A percentile compares a stretch with the other conserved stretches of the same genome.
Evolutionary conservation across 805 yeast genomes (phyloP).

Genomic region (Torulaspora delbrueckii): DNA sequence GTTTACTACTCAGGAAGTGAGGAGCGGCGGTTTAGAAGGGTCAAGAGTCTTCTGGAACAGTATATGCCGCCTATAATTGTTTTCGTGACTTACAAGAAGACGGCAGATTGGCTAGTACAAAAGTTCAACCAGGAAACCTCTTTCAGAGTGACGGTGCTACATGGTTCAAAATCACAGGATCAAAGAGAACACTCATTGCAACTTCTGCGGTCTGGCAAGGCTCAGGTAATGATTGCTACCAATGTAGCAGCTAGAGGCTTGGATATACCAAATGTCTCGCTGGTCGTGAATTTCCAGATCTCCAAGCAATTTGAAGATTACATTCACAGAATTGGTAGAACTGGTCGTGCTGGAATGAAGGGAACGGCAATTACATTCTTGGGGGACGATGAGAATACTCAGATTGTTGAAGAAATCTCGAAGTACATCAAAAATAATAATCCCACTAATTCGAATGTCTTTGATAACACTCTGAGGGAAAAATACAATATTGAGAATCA

Average conservation of each 20-base stretch:
- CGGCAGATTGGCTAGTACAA: conserved; percentile 63
- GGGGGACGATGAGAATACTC: conserved; percentile 49
- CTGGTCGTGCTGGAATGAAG: conserved; percentile 86
- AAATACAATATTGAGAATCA: conserved; percentile 18
- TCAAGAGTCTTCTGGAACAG: conserved; percentile 14
- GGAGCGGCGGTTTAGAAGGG: conserved; percentile 42
- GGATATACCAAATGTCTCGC: conserved; percentile 79
- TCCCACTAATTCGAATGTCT: conserved; percentile 16
- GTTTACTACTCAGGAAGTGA: conserved; percentile 49
- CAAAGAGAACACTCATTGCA: conserved; percentile 75
- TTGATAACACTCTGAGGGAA: conserved; percentile 14
- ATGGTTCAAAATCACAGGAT: conserved; percentile 83
- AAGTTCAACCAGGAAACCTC: conserved; percentile 43
- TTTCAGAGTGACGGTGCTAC: conserved; percentile 57
- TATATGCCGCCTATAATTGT: conserved; percentile 62
- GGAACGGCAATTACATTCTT: conserved; percentile 78
- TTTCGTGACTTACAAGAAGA: conserved; percentile 71
- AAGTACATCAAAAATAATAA: conserved; percentile 38
- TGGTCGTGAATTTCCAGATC: conserved; percentile 87
- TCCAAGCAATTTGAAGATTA: conserved; percentile 72
- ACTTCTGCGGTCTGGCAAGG: conserved; percentile 50
- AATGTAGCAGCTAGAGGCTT: conserved; percentile 96
- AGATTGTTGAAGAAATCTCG: conserved; percentile 42
- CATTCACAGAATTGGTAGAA: conserved; percentile 90
- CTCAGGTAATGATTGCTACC: conserved; percentile 75